phyloP scores from a whole-genome alignment of 2,329 filamentous ascomycete genomes.

The Botrytis fabae region DNA sequence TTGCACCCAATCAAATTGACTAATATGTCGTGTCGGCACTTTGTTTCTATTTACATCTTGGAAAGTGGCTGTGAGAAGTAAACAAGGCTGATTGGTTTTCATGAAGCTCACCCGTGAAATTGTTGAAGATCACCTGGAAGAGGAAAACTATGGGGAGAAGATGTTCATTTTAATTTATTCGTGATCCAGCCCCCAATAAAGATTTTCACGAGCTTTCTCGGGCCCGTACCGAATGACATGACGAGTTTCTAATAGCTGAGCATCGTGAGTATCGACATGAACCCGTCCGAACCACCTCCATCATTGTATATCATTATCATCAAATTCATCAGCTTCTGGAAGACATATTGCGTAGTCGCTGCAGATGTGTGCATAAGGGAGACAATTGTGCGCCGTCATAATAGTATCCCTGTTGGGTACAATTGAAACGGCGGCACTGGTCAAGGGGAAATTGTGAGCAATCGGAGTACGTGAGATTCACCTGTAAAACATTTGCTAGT shows the following conservation, averaged over 20 bases:
- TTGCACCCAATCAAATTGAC: not conserved
- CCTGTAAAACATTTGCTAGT: not conserved
- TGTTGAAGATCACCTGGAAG: not conserved
- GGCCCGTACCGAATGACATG: not conserved
- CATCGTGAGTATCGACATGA: not conserved
- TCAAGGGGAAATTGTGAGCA: not conserved
- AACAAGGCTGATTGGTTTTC: conserved; percentile 7
- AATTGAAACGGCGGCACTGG: not conserved
- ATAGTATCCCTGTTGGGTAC: not conserved
- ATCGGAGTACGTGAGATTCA: not conserved
- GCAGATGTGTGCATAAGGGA: not conserved
- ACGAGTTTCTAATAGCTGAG: not conserved
- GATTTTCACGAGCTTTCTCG: not conserved
- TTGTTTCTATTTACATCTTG: conserved; percentile 18
- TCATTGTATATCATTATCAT: not conserved
- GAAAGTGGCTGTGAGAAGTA: conserved; percentile 10
- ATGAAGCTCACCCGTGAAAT: not conserved
- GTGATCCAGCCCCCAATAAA: not conserved
- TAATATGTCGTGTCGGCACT: not conserved
- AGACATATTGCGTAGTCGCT: not conserved
- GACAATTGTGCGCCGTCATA: not conserved
- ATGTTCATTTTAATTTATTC: not conserved
- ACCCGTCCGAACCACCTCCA: not conserved
- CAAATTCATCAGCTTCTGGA: not conserved
- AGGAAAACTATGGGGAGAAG: not conserved